A percentile compares a stretch with the other conserved stretches of the same genome.
Evolutionary conservation across 2,329 filamentous ascomycete genomes (phyloP).

Genomic region (Aspergillus neoniger): DNA sequence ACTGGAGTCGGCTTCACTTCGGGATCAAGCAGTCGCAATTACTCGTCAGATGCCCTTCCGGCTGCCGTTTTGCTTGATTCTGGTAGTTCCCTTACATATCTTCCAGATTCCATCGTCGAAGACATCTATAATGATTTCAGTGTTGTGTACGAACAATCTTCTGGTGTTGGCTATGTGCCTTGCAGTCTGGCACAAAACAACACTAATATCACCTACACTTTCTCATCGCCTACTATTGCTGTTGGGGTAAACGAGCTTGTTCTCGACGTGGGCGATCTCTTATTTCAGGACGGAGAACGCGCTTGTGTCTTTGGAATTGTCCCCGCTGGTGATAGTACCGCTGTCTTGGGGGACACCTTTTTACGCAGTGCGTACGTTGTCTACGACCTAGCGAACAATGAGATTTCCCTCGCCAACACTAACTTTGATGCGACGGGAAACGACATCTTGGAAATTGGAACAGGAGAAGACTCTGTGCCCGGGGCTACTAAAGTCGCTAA

Average conservation of each 20-base stretch:
- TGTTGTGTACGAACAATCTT: conserved; percentile 60
- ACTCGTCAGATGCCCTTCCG: conserved; percentile 44
- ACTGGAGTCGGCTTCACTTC: conserved; percentile 55
- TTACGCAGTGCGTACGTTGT: conserved; percentile 64
- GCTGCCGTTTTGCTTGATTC: conserved; percentile 44
- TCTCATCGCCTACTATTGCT: conserved; percentile 56
- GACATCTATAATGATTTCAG: conserved; percentile 60
- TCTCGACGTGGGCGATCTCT: conserved; percentile 49
- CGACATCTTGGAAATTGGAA: conserved; percentile 57
- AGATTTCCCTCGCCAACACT: conserved; percentile 63
- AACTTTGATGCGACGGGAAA: conserved; percentile 58
- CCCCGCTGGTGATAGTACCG: conserved; percentile 49
- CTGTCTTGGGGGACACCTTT: conserved; percentile 64
- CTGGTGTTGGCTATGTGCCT: conserved; percentile 56
- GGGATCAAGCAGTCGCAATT: conserved; percentile 21
- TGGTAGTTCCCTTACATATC: conserved; percentile 43
- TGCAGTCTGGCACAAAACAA: conserved; percentile 54
- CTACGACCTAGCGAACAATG: conserved; percentile 61
- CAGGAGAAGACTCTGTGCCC: conserved; percentile 52
- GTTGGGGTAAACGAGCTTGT: conserved; percentile 60
- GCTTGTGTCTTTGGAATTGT: conserved; percentile 54
- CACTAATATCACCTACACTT: conserved; percentile 58
- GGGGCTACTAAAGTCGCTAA: conserved; percentile 54
- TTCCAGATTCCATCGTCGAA: conserved; percentile 37
- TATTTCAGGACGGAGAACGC: conserved; percentile 35